These are phyloP conservation scores for Neurospora africana DNA, from an alignment of 495 filamentous ascomycete species.

Conservation along the genomic window DNA sequence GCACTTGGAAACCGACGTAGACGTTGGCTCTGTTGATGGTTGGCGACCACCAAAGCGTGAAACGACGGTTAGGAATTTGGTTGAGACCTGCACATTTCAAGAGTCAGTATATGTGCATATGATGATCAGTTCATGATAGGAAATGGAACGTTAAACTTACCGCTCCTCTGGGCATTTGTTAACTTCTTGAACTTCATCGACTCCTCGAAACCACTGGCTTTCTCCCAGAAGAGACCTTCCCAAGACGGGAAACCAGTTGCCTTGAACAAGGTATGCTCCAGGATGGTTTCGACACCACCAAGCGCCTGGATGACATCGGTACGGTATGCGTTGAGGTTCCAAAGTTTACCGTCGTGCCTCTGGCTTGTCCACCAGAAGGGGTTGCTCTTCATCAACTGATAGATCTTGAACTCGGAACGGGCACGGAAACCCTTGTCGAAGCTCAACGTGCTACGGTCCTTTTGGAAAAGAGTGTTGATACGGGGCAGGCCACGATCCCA, in stretches of 20 bases:
- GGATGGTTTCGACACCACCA: conserved; percentile 98
- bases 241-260: conserved; percentile 97
- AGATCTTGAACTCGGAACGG: conserved; percentile 94
- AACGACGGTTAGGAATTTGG: conserved; percentile 98
- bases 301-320: conserved; percentile 98
- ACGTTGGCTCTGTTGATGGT: conserved; percentile 72
- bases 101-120: background rate
- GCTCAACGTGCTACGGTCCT: conserved; percentile 91
- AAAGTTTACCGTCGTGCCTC: conserved; percentile 94
- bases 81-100: conserved; percentile 49
- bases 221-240: conserved; percentile 99
- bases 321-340: conserved; percentile 96
- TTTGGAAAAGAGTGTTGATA: conserved; percentile 99
- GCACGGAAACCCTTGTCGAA: conserved; percentile 99
- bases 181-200: conserved; percentile 98
- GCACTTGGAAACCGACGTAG: conserved; percentile 96
- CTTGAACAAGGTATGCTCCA: conserved; percentile 97
- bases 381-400: conserved; percentile 99
- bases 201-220: conserved; percentile 40
- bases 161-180: conserved; percentile 94
- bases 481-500: conserved; percentile 97
- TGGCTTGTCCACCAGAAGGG: conserved; percentile 99
- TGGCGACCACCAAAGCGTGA: conserved; percentile 97
- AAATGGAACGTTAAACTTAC: conserved; percentile 18
- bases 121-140: background rate